Evolutionary conservation across 495 filamentous ascomycete species (phyloP).

Genomic region (Penicillium pancosmium): DNA sequence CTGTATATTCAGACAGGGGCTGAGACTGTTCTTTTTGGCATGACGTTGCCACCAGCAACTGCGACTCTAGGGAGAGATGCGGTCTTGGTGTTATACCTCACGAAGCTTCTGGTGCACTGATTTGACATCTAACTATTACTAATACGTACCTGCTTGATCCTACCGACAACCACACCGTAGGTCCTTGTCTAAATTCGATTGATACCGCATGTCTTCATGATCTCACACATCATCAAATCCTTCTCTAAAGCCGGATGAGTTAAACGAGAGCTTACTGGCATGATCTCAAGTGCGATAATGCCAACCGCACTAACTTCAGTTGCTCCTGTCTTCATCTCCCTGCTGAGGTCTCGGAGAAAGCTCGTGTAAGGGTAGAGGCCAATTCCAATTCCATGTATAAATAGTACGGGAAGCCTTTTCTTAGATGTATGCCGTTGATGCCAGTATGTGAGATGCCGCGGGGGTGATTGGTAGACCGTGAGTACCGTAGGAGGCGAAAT

Average conservation of each 20-base stretch:
- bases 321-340: not conserved
- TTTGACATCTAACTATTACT: no score
- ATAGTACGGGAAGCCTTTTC: conserved; percentile 10
- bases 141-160: no score
- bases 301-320: conserved; percentile 1
- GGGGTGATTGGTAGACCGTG: conserved; percentile 7
- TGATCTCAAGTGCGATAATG: conserved; percentile 9
- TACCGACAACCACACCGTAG: no score
- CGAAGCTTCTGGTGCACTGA: no score
- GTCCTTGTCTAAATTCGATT: no score
- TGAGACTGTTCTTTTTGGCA: not conserved
- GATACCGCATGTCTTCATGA: conserved; percentile 2
- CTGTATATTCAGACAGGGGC: not conserved
- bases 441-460: conserved; percentile 12
- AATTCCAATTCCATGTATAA: conserved; percentile 15
- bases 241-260: conserved; percentile 6
- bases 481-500: not conserved
- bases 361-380: conserved; percentile 11
- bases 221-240: conserved; percentile 7
- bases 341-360: conserved; percentile 10
- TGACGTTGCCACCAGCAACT: no score
- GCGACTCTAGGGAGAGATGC: no score
- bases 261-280: conserved; percentile 7
- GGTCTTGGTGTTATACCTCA: no score
- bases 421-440: conserved; percentile 15